Evolutionary conservation across 108 stramenopile species (phyloP).

Genomic region (Cyclostephanos tholiformis): DNA sequence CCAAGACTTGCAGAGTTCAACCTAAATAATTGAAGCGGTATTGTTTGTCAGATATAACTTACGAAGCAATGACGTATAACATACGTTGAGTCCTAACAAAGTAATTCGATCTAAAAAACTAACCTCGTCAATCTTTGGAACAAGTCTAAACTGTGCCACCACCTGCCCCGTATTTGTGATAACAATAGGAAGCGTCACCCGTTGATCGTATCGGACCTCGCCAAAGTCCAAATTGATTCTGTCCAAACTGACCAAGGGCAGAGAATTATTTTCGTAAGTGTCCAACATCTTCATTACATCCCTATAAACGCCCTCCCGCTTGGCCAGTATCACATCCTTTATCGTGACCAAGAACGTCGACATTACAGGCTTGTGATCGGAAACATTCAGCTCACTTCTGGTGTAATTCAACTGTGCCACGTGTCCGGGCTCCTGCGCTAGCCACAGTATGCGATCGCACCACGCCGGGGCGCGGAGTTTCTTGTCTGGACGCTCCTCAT

Average conservation of each 20-base stretch:
- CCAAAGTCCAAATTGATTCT: conserved; percentile 80
- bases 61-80: neutral
- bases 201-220: conserved; percentile 68
- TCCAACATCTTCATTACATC: conserved; percentile 82
- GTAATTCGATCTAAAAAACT: conserved; percentile 25
- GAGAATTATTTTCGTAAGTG: conserved; percentile 82
- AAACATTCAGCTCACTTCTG: conserved; percentile 81
- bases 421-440: conserved; percentile 79
- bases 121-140: conserved; percentile 93
- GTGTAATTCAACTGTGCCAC: conserved; percentile 85
- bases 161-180: conserved; percentile 90
- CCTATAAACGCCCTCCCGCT: conserved; percentile 76
- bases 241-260: conserved; percentile 87
- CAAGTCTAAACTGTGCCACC: conserved; percentile 89
- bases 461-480: conserved; percentile 99
- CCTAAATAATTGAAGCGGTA: conserved; percentile 36
- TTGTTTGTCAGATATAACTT: neutral
- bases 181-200: conserved; percentile 63
- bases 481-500: conserved; percentile 97
- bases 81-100: neutral
- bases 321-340: conserved; percentile 75
- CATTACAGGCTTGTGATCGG: conserved; percentile 98
- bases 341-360: conserved; percentile 81
- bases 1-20: conserved; percentile 88
- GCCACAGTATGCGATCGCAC: conserved; percentile 99